A percentile compares a stretch with the other conserved stretches of the same genome.
Evolutionary conservation across 1,139 yeast genomes (phyloP).

Genomic region (Insectozyma bohioensis): DNA sequence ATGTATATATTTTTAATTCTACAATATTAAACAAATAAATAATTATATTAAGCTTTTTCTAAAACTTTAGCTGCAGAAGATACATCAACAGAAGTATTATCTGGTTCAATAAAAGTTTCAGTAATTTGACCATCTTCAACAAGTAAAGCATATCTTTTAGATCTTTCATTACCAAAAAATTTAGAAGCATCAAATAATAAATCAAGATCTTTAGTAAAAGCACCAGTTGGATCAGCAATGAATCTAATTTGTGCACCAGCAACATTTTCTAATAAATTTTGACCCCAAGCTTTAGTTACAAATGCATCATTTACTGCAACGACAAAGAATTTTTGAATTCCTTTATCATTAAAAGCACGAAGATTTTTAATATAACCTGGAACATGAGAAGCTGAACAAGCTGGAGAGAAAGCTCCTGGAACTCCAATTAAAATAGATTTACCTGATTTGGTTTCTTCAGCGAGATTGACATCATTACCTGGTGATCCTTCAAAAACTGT

Average conservation of each 20-base stretch:
- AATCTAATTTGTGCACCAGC: conserved; percentile 47
- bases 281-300: conserved; percentile 61
- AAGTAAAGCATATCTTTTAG: conserved; percentile 73
- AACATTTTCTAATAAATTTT: conserved; percentile 16
- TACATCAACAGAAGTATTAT: conserved; percentile 65
- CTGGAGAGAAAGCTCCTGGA: conserved; percentile 92
- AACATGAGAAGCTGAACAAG: conserved; percentile 74
- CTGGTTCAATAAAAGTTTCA: conserved; percentile 75
- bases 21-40: too few relatives aligned
- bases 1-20: not conserved
- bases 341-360: conserved; percentile 59
- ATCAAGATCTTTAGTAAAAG: conserved; percentile 64
- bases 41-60: too few relatives aligned
- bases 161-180: conserved; percentile 72
- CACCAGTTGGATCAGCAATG: conserved; percentile 77
- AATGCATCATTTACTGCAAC: conserved; percentile 86
- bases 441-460: conserved; percentile 51
- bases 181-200: conserved; percentile 68
- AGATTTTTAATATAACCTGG: conserved; percentile 69
- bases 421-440: conserved; percentile 73
- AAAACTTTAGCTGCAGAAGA: conserved; percentile 43
- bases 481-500: conserved; percentile 66
- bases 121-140: conserved; percentile 72
- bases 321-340: conserved; percentile 58
- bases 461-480: conserved; percentile 60